These are phyloP conservation scores for Suaeda aralocaspica DNA, from an alignment of 148 eudicot species.

Conservation along the genomic window DNA sequence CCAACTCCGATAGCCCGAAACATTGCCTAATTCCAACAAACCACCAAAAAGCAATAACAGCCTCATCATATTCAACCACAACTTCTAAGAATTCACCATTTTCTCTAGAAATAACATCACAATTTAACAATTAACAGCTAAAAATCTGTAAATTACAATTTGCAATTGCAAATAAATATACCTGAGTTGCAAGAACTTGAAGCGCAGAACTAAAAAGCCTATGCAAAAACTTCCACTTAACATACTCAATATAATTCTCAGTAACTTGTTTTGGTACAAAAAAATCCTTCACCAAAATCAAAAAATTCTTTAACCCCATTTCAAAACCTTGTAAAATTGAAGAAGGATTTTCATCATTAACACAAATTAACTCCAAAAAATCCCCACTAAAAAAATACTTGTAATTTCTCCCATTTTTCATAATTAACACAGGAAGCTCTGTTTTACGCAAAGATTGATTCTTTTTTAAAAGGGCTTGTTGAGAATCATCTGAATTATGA, in stretches of 20 bases:
- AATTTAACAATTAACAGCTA: not conserved
- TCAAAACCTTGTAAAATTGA: constrained; percentile 30
- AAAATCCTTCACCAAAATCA: constrained; percentile 43
- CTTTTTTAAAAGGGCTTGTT: constrained; percentile 23
- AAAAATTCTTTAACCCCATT: constrained; percentile 41
- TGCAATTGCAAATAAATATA: constrained; percentile 29
- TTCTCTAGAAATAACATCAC: not conserved
- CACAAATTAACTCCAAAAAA: constrained; percentile 46
- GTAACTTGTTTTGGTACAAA: constrained; percentile 68
- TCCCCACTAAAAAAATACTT: constrained; percentile 55
- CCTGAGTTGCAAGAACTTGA: constrained; percentile 99
- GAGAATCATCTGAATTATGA: constrained; percentile 19
- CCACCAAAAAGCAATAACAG: not conserved
- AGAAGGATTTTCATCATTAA: constrained; percentile 29
- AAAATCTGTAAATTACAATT: not conserved
- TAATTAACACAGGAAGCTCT: constrained; percentile 53
- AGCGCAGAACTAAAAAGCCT: constrained; percentile 88
- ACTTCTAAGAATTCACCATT: no score
- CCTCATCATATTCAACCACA: not conserved
- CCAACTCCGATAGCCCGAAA: constrained; percentile 97
- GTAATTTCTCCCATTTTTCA: constrained; percentile 40
- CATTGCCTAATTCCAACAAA: constrained; percentile 62
- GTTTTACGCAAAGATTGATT: constrained; percentile 21
- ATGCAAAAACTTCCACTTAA: constrained; percentile 92
- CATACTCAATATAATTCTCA: constrained; percentile 67